These are phyloP conservation scores for Cladosporium cucumerinum DNA, from an alignment of 2,329 filamentous ascomycete genomes.

Conservation along the genomic window DNA sequence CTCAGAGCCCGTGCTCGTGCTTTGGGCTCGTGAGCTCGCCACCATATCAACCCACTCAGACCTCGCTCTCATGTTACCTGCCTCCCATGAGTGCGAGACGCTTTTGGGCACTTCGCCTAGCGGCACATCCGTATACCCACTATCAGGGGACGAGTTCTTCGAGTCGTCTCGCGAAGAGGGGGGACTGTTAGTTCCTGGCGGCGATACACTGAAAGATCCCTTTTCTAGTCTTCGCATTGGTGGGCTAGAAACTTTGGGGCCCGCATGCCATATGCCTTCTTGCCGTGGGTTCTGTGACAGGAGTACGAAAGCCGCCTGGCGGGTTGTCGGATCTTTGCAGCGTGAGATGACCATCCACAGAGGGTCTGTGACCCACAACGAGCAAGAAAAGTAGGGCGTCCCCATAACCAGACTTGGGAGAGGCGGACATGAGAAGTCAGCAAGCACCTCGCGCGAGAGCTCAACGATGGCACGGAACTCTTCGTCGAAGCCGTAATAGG, in stretches of 20 bases:
- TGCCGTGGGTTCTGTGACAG: constrained; percentile 33
- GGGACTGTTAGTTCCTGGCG: not conserved
- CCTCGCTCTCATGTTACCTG: constrained; percentile 14
- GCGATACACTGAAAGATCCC: not conserved
- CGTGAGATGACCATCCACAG: constrained; percentile 35
- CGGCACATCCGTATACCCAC: not conserved
- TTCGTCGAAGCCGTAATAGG: constrained; percentile 32
- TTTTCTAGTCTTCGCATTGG: not conserved
- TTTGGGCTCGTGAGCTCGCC: not conserved
- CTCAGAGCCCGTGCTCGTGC: not conserved
- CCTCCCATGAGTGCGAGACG: constrained; percentile 1
- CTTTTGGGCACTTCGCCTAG: constrained; percentile 13
- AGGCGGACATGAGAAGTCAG: constrained; percentile 33
- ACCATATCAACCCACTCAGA: constrained; percentile 13
- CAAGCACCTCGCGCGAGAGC: constrained; percentile 32
- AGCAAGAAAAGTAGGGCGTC: constrained; percentile 32
- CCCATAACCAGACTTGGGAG: constrained; percentile 31
- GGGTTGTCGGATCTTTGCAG: constrained; percentile 31
- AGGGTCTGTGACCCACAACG: constrained; percentile 35
- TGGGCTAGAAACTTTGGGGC: constrained; percentile 18
- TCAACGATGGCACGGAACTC: constrained; percentile 35
- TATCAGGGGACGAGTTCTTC: not conserved
- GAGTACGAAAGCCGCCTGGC: constrained; percentile 33
- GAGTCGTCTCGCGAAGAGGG: not conserved
- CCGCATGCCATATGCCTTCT: constrained; percentile 35